Conservation (phyloP, 2,329 filamentous ascomycete species). For the Macrophomina phaseolina region DNA sequence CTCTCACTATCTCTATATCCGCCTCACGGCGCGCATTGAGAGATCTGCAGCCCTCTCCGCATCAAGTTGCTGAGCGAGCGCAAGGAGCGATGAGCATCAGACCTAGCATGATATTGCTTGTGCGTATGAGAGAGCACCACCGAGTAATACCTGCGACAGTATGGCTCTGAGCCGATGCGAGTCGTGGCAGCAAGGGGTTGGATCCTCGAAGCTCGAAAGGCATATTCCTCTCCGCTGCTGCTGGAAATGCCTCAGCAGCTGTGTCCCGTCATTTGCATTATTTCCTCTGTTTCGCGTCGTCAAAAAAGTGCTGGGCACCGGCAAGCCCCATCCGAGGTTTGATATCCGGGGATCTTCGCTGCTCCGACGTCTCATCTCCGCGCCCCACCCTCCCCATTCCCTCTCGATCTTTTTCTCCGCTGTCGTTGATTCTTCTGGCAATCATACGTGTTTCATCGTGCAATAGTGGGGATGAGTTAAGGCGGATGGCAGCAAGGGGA, state of each 20-base stretch:
- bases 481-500: not conserved
- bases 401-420: not conserved
- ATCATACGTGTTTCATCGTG: not conserved
- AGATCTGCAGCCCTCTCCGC: not conserved
- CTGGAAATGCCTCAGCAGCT: too few species aligned
- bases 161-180: too few species aligned
- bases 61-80: not conserved
- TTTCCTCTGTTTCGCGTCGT: too few species aligned
- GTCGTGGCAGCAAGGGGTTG: too few species aligned
- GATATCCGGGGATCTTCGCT: not conserved
- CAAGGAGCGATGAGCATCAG: not conserved
- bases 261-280: too few species aligned
- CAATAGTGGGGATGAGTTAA: too few species aligned
- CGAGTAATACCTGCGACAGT: not conserved
- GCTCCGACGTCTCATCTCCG: constrained; percentile 11
- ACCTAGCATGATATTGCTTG: too few species aligned
- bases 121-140: not conserved
- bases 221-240: too few species aligned
- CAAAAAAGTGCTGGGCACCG: too few species aligned
- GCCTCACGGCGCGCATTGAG: not conserved
- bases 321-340: not conserved
- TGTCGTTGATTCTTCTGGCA: not conserved
- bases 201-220: too few species aligned
- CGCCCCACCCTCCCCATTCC: not conserved
- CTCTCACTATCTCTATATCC: not conserved